These are phyloP conservation scores for Phyllosticta citriasiana DNA, from an alignment of 2,329 filamentous ascomycete genomes.

Conservation along the genomic window DNA sequence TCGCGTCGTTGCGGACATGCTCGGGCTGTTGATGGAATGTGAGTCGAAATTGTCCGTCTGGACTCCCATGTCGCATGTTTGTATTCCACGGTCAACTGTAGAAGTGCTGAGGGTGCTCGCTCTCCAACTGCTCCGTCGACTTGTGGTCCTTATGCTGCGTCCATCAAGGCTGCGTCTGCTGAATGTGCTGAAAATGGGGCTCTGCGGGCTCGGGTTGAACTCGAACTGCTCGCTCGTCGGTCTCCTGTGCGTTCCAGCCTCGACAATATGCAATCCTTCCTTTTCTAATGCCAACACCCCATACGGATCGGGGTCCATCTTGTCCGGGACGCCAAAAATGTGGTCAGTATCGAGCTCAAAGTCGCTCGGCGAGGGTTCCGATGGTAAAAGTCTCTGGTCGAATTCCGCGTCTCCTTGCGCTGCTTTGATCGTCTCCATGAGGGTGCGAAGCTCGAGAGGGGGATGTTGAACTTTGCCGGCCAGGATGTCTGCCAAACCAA, in stretches of 20 bases:
- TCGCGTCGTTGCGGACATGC: constrained; percentile 12
- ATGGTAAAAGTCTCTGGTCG: constrained; percentile 56
- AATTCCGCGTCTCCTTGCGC: constrained; percentile 75
- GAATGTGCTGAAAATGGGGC: constrained; percentile 55
- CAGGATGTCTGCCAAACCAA: constrained; percentile 54
- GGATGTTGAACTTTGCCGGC: constrained; percentile 48
- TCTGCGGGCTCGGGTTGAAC: constrained; percentile 65
- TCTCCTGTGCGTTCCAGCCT: constrained; percentile 68
- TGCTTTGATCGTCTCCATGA: constrained; percentile 77
- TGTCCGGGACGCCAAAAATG: constrained; percentile 67
- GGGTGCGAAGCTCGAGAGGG: constrained; percentile 46
- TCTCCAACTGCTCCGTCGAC: constrained; percentile 51
- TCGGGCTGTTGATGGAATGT: constrained; percentile 15
- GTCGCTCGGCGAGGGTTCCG: constrained; percentile 68
- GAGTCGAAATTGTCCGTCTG: constrained; percentile 45
- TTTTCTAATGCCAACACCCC: constrained; percentile 85
- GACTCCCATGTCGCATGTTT: constrained; percentile 52
- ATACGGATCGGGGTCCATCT: constrained; percentile 81
- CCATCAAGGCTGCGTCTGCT: constrained; percentile 60
- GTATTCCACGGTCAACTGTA: constrained; percentile 52
- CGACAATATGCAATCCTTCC: constrained; percentile 78
- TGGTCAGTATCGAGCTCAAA: constrained; percentile 45
- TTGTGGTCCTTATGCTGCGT: constrained; percentile 39
- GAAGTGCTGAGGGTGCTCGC: constrained; percentile 57
- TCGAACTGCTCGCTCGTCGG: constrained; percentile 75